Evolutionary conservation across 768 basidiomycete species (phyloP), one percentile per base, ranked within the genome.

Genomic region (Tricholoma matsutake): DNA sequence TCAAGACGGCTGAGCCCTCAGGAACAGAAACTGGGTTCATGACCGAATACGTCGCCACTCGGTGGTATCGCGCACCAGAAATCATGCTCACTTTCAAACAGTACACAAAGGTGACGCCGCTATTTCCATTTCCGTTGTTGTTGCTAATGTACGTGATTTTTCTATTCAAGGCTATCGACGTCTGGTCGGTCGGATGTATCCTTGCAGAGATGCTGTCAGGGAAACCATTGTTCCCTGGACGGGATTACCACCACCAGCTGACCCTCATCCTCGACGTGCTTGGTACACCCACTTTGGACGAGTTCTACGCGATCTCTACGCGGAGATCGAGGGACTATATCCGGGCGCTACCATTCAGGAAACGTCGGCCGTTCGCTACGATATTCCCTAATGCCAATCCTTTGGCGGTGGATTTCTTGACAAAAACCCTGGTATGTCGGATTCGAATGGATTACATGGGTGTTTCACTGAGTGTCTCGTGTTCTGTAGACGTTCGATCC

Each of bases 61-160:
- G 97, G 67, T 99, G 97, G 97, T 99, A 98, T 71, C 87, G 97
- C 37, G 97, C 97, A 0, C 97, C 97, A 0, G 97, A 99, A 73
- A 96, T 99, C 78, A 99, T 99, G 97, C 82, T 99, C 56, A 97
- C 95, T 9, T 98, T 98, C 82, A 96, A 97, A 72, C 91, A 97
- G 73, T 99, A 99, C 77, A 96, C 96, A 56, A 95, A 95, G 78
- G 90, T 85, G 60, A 58, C 75, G 14, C 45, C 28, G 0, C 47
- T 13, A 5, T 13, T 34, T 77, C 73, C 73, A 49, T 43, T 32
- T 56, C 25, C 22, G 9, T 62, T 47, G 73, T 65, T 76, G 52
- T 32, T 7, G 18, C 18, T 32, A 20, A 49, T 53, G 31, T 45
- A 22, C 20, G n/a, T 34, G 55, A 55, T 54, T 53, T n/a, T 57